phyloP scores from a whole-genome alignment of 2,329 filamentous ascomycete genomes.

The Scytalidium lignicola region DNA sequence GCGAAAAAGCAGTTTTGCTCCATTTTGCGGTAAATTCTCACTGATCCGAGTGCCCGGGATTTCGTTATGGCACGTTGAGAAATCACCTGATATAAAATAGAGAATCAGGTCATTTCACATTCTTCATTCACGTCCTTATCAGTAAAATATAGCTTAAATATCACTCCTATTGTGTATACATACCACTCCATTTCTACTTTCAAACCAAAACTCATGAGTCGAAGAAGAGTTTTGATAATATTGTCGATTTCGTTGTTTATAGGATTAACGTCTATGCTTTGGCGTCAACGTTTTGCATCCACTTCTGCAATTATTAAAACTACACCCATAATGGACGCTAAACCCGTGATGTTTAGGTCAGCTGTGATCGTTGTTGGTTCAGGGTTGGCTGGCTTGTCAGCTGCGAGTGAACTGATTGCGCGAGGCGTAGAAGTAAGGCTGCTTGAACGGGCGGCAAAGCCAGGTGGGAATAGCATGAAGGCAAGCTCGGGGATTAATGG shows the following conservation, averaged over 20 bases:
- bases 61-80: too few species aligned
- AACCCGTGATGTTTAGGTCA: background rate
- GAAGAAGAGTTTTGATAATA: background rate
- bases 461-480: slow-evolving; percentile 62
- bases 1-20: too few species aligned
- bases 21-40: too few species aligned
- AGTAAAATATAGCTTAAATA: too few species aligned
- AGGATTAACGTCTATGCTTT: slow-evolving; percentile 11
- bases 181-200: too few species aligned
- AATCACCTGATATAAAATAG: too few species aligned
- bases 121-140: too few species aligned
- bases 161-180: too few species aligned
- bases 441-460: slow-evolving; percentile 54
- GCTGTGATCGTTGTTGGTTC: slow-evolving; percentile 58
- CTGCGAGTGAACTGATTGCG: slow-evolving; percentile 50
- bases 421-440: slow-evolving; percentile 49
- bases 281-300: background rate
- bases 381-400: slow-evolving; percentile 58
- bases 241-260: slow-evolving; percentile 6
- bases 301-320: background rate
- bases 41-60: too few species aligned
- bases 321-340: background rate
- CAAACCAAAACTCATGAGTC: too few species aligned
- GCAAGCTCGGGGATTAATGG: slow-evolving; percentile 64
- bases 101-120: too few species aligned